Base-by-base conservation (phyloP, 106 monocot genomes). In the Vanilla planifolia region DNA sequence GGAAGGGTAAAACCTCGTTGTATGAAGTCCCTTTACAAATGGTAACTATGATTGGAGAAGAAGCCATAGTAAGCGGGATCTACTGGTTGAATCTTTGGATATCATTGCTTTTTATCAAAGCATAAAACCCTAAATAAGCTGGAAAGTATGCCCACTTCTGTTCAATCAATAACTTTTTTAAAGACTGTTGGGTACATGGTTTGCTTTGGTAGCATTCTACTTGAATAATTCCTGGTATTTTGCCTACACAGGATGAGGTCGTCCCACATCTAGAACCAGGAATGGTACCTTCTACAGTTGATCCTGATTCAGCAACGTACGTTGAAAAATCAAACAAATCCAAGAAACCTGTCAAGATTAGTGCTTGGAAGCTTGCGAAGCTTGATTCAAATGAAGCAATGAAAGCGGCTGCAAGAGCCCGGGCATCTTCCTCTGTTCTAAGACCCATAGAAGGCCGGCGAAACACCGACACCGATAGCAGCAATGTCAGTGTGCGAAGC, bases 301-400 rank as follows among this genome's bases (percentile, higher is more conserved):
- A 98, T 68, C 96, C 96, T 16, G 96, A 98, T 73, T 76, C 84
- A 24, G 76, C 74, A 5, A 64, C 56, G 0, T 63, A 77, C 65
- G 42, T 48, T 0, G 84, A 79, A 25, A 76, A 66, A 67, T 67
- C 73, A 16, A 78, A 77, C 62, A 79, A 71, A 63, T 66, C 88
- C 11, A 88, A 79, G 32, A 98, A 78, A 63, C 68, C 78, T 8
- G 88, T 98, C 20, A 91, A 92, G 51, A 76, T 98, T 35, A 98
- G 88, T 60, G 84, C 96, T 7, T 92, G 96, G 88, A 98, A 85
- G 72, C 96, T 98, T 21, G 91, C 92, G 3, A 98, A 88, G 57
- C 67, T 98, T 23, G 84, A 98, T 23, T 72, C 88, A 0, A 69
- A 53, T 15, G 96, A 98, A 50, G 96, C 85, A 5, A 74, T 84